Base-by-base conservation (phyloP, 352 stramenopile genomes). In the Pythium brachiatum region DNA sequence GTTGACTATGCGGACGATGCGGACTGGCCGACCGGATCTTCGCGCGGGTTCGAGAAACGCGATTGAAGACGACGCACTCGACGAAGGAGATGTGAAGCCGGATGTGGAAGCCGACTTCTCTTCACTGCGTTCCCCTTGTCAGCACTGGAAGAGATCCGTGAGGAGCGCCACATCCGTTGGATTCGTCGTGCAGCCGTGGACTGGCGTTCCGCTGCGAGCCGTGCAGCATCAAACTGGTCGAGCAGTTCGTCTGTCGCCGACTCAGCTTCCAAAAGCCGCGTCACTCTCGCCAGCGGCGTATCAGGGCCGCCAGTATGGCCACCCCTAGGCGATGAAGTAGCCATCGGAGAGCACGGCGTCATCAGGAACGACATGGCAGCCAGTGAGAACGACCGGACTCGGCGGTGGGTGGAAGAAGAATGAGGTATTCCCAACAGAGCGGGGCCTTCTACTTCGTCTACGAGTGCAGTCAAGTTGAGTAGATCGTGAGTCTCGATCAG, bases 101-200 rank as follows among this genome's bases (percentile, higher is more conserved):
- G 13, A 21, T 44, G 36, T 21, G 36, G 36, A 44, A 21, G 36
- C 16, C 36, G 15, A 6, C 13, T 21, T 44, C 7, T 13, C 16
- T 44, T 44, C 16, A 4, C 16, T 20, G 15, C 16, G 16, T 44
- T 18, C 21, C 36, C 3, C n/a, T 27, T 29, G 7, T 29, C 43
- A 2, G 20, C 16, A 27, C 20, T 26, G 9, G 9, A 7, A 15
- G 43, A 27, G n/a, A 18, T 16, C 9, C 32, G 16, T 18, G n/a
- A 29, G 3, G 27, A 26, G 2, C 55, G 41, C 55, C 55, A 61
- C 41, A 21, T 12, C 8, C 41, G 55, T 21, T 53, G 55, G 29
- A 61, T 61, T 23, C 55, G 55, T 9, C 18, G 25, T 4, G 41
- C 55, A 44, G 55, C 41, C 1, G 6, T 21, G 27, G 7, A 39